Evolutionary conservation across 1,139 yeast species (phyloP), one percentile per base, ranked within the genome.

Genomic region (Zygosaccharomyces pseudobailii): DNA sequence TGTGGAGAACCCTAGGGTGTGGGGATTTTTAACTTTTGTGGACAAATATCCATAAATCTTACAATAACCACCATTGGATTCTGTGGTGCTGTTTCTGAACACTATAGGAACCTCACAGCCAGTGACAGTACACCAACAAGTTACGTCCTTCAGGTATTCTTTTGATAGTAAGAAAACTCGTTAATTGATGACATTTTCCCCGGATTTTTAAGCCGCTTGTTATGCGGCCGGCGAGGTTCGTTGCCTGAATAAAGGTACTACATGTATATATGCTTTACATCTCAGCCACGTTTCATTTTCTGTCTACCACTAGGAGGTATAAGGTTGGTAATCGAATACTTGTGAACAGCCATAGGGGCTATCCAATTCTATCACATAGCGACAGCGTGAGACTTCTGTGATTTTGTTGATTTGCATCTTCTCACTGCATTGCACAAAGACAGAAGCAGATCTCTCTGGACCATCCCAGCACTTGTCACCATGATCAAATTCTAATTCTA

Each of bases 381-480:
- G 83, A 69, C 99, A 92, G 63, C 85, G 87, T 56, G 90, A 95
- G 2, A 95, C 92, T 67, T 94, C 99, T 39, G 83, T 73, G 4
- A 90, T 95, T 3, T 80, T 68, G 25, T 81, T 47, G 27, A 94
- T 70, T 50, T 75, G 72, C 46, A 60, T 59, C 38, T 77, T 71
- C 2, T 71, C 69, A 0, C 95, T 95, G 68, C 99, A 94, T 20
- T 71, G 71, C 50, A 92, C 64, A 24, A 74, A 73, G 3, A 87
- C 82, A 8, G 68, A 69, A 0, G 89, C 90, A 30, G 84, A 76
- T 63, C 99, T 78, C 25, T 71, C 66, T 3, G 97, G 97, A 0
- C 98, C 98, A 63, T 89, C 87, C 97, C 98, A 92, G 67, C 99
- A 94, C 61, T 76, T 76, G 43, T 82, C 82, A n/a, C 99, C 99